Base-by-base conservation (phyloP, 441 rosid species). In the California macrophylla region DNA sequence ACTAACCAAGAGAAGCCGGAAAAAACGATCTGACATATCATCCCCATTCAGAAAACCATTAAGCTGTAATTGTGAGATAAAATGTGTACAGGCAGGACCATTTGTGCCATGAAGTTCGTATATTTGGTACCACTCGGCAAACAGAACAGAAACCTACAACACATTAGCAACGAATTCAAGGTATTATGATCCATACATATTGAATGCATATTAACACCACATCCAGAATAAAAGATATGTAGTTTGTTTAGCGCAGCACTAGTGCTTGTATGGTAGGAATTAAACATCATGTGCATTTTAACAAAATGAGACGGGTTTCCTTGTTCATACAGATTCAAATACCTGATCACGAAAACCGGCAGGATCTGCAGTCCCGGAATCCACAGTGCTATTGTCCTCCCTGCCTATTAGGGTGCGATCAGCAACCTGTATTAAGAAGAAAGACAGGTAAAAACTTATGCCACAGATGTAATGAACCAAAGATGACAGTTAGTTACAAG, bases 311-410 rank as follows among this genome's bases (percentile, higher is more conserved):
- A 54, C 6, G 0, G 6, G 13, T 54, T 54, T 16, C 21, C 5
- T 16, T n/a, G 58, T 4, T 16, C 3, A 47, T 47, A 60, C 7
- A 60, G 7, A 60, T 60, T 32, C 32, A 4, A 30, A 64, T 77
- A 74, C 79, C 79, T 75, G 76, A 26, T 78, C 82, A 32, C 69
- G 66, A 20, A 78, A 75, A 40, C 82, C 72, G 64, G 76, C 73
- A 74, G 82, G 74, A 70, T 75, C 76, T 0, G 72, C 58, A 40
- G 63, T 76, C 50, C 67, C 67, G 66, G 42, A 9, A 15, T 78
- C 82, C 0, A 54, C 13, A 36, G 13, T 62, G 24, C 28, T 70
- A 62, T 45, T 38, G 12, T 75, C 78, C 30, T 78, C 76, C 26
- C 70, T 78, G 66, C 69, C 56, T 10, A 40, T 50, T 58, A 34